Conservation (phyloP, 2,329 filamentous ascomycete species). For the Trichophyton benhamiae region DNA sequence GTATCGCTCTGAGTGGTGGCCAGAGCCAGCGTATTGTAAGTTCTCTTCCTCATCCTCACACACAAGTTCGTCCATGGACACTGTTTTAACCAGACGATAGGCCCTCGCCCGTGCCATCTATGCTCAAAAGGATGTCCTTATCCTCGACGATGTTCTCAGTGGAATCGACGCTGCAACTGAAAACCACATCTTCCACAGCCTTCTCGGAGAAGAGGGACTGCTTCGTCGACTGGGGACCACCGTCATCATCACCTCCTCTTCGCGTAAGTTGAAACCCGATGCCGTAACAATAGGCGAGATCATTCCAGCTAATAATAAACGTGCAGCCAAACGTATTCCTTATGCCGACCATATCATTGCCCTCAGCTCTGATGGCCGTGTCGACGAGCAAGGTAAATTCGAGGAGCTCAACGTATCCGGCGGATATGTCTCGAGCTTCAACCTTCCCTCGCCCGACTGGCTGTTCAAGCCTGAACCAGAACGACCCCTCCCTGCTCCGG, state of each 20-base stretch:
- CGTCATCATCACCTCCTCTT: slow-evolving; percentile 30
- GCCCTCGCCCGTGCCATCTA: slow-evolving; percentile 44
- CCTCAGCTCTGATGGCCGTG: slow-evolving; percentile 26
- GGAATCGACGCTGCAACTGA: slow-evolving; percentile 41
- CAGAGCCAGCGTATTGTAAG: slow-evolving; percentile 40
- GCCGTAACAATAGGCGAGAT: background rate
- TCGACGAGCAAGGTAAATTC: slow-evolving; percentile 33
- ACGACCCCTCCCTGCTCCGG: background rate
- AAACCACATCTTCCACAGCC: slow-evolving; percentile 36
- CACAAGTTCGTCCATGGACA: background rate
- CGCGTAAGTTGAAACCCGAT: slow-evolving; percentile 16
- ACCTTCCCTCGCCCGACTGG: slow-evolving; percentile 24
- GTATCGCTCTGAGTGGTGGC: slow-evolving; percentile 41
- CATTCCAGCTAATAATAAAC: slow-evolving; percentile 6
- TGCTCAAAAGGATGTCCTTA: slow-evolving; percentile 35
- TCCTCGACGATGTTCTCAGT: slow-evolving; percentile 43
- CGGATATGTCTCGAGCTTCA: slow-evolving; percentile 33
- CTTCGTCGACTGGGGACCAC: slow-evolving; percentile 31
- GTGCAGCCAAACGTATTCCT: slow-evolving; percentile 28
- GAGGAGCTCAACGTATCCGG: slow-evolving; percentile 24
- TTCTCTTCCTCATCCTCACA: background rate
- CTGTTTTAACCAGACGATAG: slow-evolving; percentile 9
- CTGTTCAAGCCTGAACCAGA: slow-evolving; percentile 12
- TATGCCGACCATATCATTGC: slow-evolving; percentile 34
- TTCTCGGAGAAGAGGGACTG: slow-evolving; percentile 37